Conservation (phyloP, 768 basidiomycete species). For the Leucocoprinus birnbaumii region DNA sequence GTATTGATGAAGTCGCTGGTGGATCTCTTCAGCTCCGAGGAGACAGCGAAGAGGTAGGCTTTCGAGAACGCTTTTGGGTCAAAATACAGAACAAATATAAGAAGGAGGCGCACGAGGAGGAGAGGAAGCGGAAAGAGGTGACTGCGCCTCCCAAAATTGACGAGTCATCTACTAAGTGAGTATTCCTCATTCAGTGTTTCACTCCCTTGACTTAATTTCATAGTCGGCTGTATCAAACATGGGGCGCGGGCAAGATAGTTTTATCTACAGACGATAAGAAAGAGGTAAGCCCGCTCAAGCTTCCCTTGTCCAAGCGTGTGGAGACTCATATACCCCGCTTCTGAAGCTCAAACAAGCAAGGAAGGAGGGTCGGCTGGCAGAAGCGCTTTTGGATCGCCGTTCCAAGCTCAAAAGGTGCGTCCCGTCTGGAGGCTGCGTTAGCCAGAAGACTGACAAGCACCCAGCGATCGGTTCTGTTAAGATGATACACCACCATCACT, state of each 20-base stretch:
- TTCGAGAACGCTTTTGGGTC: slow-evolving; percentile 83
- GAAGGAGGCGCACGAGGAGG: slow-evolving; percentile 77
- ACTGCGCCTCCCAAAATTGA: slow-evolving; percentile 54
- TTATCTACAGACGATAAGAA: slow-evolving; percentile 69
- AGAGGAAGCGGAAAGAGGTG: slow-evolving; percentile 66
- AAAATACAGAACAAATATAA: slow-evolving; percentile 90
- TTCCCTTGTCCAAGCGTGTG: slow-evolving; percentile 4
- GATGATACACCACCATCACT: no score
- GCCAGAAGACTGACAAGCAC: neutral
- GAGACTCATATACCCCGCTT: slow-evolving; percentile 3
- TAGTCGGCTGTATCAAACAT: slow-evolving; percentile 75
- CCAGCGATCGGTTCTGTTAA: slow-evolving; percentile 53
- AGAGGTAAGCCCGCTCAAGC: slow-evolving; percentile 43
- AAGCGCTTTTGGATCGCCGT: slow-evolving; percentile 79
- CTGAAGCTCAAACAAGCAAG: slow-evolving; percentile 71
- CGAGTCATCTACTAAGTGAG: slow-evolving; percentile 74
- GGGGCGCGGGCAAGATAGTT: slow-evolving; percentile 79
- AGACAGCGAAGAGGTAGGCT: slow-evolving; percentile 84
- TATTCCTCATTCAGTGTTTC: neutral
- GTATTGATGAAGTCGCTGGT: slow-evolving; percentile 85
- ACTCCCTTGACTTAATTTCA: slow-evolving; percentile 2
- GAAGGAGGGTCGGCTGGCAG: slow-evolving; percentile 79
- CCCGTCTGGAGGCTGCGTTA: neutral
- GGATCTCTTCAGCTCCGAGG: slow-evolving; percentile 75
- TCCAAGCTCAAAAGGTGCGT: slow-evolving; percentile 82